A percentile compares a stretch with the other conserved stretches of the same genome.
phyloP scores from a whole-genome alignment of 495 filamentous ascomycete genomes.

The Lineolata rhizophorae region DNA sequence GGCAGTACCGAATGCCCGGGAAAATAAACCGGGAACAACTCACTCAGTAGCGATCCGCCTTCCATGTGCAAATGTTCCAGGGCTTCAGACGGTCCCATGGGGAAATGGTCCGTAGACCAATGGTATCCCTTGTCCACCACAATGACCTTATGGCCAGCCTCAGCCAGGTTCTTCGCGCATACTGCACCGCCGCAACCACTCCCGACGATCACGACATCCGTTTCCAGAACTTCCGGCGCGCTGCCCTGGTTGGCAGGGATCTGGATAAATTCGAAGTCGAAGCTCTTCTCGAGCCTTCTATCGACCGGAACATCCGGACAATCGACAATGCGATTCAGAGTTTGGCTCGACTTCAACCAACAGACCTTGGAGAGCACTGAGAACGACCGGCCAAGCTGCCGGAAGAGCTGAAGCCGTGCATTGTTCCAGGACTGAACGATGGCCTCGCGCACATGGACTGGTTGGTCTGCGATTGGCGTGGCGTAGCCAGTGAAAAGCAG shows the following conservation, averaged over 20 bases:
- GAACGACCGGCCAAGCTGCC: conserved; percentile 11
- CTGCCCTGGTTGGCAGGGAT: conserved; percentile 6
- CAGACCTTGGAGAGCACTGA: conserved; percentile 16
- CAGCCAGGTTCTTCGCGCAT: conserved; percentile 56
- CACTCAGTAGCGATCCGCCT: conserved; percentile 10
- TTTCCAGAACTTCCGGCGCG: conserved; percentile 34
- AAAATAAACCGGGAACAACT: too few species aligned
- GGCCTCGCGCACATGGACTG: conserved; percentile 11
- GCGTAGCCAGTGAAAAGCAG: conserved; percentile 16
- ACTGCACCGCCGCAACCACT: conserved; percentile 79
- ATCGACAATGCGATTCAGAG: conserved; percentile 31
- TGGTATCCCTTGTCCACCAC: conserved; percentile 70
- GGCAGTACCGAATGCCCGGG: too few species aligned
- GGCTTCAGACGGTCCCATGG: conserved; percentile 39
- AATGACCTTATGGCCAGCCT: conserved; percentile 49
- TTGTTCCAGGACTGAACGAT: conserved; percentile 14
- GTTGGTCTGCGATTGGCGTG: conserved; percentile 12
- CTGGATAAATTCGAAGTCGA: conserved; percentile 33
- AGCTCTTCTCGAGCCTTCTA: conserved; percentile 34
- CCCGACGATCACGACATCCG: conserved; percentile 69
- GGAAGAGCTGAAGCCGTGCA: conserved; percentile 11
- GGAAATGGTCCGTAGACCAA: conserved; percentile 47
- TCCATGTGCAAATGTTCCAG: conserved; percentile 33
- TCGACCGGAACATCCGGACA: conserved; percentile 38
- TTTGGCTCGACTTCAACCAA: conserved; percentile 38